A percentile compares a stretch with the other conserved stretches of the same genome.
These are phyloP conservation scores for Penicillium sp. DNA, from an alignment of 2,329 filamentous ascomycete genomes.

Conservation along the genomic window DNA sequence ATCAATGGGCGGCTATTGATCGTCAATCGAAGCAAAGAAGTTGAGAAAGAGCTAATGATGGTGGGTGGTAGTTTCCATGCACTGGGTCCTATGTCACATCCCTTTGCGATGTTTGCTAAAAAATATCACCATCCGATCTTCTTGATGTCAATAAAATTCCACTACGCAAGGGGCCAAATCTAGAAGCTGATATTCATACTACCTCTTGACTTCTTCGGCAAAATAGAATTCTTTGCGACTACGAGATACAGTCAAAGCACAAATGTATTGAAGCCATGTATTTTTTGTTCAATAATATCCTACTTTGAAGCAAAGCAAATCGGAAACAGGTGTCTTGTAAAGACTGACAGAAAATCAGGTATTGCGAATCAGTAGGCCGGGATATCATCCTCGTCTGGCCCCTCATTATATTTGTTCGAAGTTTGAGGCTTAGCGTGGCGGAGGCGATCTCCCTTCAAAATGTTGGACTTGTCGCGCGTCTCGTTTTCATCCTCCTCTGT, in stretches of 20 bases:
- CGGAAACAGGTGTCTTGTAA: neutral
- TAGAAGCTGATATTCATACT: too few relatives aligned
- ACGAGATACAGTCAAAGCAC: neutral
- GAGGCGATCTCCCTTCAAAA: slow-evolving; percentile 23
- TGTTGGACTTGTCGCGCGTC: slow-evolving; percentile 24
- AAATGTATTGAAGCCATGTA: neutral
- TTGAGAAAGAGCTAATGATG: too few relatives aligned
- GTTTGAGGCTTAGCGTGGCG: slow-evolving; percentile 26
- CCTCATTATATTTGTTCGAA: slow-evolving; percentile 23
- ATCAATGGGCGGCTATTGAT: too few relatives aligned
- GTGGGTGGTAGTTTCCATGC: too few relatives aligned
- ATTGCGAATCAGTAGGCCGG: slow-evolving; percentile 5
- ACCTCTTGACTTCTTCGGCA: too few relatives aligned
- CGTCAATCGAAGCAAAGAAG: too few relatives aligned
- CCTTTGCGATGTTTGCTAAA: too few relatives aligned
- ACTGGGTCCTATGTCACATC: too few relatives aligned
- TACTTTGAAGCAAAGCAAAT: neutral
- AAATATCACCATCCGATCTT: too few relatives aligned
- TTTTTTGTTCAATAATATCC: neutral
- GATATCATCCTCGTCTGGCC: slow-evolving; percentile 25
- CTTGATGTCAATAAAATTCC: too few relatives aligned
- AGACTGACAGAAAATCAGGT: neutral
- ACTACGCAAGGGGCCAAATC: too few relatives aligned
- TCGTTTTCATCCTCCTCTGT: slow-evolving; percentile 11
- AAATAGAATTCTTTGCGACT: too few relatives aligned